Evolutionary conservation across 371 early-diverging fungal genomes (phyloP), one percentile per base, ranked within the genome.

Genomic region (Basidiobolus meristosporus): DNA sequence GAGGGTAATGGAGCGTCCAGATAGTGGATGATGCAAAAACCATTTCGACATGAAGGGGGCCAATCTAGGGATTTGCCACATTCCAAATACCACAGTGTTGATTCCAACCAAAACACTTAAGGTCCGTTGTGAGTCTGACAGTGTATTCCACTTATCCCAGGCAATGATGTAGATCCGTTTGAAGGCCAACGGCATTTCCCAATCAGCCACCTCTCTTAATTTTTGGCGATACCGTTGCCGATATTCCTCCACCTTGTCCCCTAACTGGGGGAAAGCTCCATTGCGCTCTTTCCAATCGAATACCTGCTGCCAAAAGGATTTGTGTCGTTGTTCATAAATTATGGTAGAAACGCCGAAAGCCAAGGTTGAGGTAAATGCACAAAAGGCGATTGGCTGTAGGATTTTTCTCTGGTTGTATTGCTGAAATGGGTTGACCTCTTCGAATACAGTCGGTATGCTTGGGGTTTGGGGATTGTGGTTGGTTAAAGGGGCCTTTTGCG

Each of bases 21-120:
- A 53, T 2, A 59, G 56, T 0, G 83, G 79, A 23, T 76, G 52
- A 48, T 86, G 86, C 40, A 65, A 39, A 46, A 86, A 86, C 60
- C 68, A 62, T 10, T 60, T 52, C 1, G 46, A 40, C 83, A 86
- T 82, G 28, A 80, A 72, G 0, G 69, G 65, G 9, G 53, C 40
- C 19, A 73, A 46, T 0, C 68, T 56, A 14, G 64, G 69, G 0
- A 81, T 44, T 43, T 70, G 71, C 84, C 84, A 86, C 26, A 61
- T 57, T 0, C 50, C 60, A 64, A 82, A 82, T 3, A 86, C 75
- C 3, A 63, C 48, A 3, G 68, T 44, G 38, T 86, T 83, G 38
- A 79, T 36, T 9, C 61, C 82, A n/a, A 76, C 69, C 15, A 85
- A 46, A 1, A 51, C 45, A 39, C 65, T 65, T 21, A 74, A 47